These are phyloP conservation scores for Taphrina communis DNA, from an alignment of 1,139 yeast species.

Conservation along the genomic window DNA sequence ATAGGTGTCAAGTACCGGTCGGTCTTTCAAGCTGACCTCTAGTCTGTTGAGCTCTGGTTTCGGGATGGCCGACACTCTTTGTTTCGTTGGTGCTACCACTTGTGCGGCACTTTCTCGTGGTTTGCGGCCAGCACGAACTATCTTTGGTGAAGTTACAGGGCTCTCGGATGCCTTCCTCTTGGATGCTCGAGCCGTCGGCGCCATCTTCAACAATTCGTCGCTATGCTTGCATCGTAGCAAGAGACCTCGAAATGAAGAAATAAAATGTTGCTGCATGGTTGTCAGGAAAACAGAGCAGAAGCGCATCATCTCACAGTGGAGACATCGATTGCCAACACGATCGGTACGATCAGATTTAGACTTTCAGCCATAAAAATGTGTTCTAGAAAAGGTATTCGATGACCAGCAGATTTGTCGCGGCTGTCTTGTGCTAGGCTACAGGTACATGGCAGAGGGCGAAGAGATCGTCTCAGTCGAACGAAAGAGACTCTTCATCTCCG, in stretches of 20 bases:
- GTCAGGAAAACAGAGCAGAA: slow-evolving; percentile 13
- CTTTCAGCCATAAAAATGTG: slow-evolving; percentile 9
- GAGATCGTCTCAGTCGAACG: not conserved
- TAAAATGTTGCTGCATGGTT: not conserved
- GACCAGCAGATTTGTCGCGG: not conserved
- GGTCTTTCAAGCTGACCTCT: not conserved
- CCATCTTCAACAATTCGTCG: not conserved
- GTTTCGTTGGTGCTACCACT: not conserved
- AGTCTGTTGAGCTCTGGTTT: slow-evolving; percentile 23
- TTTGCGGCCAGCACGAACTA: slow-evolving; percentile 12
- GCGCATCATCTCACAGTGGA: slow-evolving; percentile 20
- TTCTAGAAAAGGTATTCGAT: not conserved
- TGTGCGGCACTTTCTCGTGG: slow-evolving; percentile 9
- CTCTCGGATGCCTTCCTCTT: slow-evolving; percentile 26
- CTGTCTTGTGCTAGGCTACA: not conserved
- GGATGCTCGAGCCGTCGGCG: slow-evolving; percentile 9
- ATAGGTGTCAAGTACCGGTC: slow-evolving; percentile 65
- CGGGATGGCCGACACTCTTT: slow-evolving; percentile 22
- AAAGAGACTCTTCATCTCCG: slow-evolving; percentile 34
- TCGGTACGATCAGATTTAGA: slow-evolving; percentile 2
- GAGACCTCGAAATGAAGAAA: not conserved
- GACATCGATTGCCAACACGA: slow-evolving; percentile 18
- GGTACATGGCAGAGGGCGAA: slow-evolving; percentile 5
- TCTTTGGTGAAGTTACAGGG: slow-evolving; percentile 16
- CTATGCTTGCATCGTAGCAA: not conserved